phyloP scores from a whole-genome alignment of 1,284 basidiomycete genomes.

The Leccinum fallax region DNA sequence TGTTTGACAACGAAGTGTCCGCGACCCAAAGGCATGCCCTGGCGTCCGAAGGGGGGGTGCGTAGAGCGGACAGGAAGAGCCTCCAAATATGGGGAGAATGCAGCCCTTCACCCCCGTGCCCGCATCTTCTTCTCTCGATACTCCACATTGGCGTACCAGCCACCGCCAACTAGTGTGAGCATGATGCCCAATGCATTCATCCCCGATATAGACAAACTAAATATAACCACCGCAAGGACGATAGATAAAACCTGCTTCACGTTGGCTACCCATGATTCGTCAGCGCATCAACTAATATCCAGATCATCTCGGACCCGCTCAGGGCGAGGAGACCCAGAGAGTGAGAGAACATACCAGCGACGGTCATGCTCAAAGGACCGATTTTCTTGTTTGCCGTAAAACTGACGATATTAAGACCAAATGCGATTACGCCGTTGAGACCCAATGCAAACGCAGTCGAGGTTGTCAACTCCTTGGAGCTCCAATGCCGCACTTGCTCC shows the following conservation, averaged over 20 bases:
- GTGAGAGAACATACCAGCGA: conserved; percentile 61
- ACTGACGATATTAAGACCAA: conserved; percentile 88
- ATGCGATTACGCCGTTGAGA: conserved; percentile 85
- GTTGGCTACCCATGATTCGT: conserved; percentile 56
- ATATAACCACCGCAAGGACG: conserved; percentile 80
- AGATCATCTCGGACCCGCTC: not conserved
- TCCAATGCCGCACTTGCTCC: conserved; percentile 57
- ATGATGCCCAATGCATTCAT: conserved; percentile 81
- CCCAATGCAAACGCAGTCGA: conserved; percentile 58
- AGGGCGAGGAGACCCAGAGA: not conserved
- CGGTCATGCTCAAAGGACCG: conserved; percentile 85
- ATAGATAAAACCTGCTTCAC: conserved; percentile 95
- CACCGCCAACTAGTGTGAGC: conserved; percentile 83
- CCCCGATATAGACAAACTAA: conserved; percentile 78
- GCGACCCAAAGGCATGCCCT: not conserved
- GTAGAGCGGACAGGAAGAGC: not conserved
- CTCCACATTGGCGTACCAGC: conserved; percentile 80
- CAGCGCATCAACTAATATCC: not conserved
- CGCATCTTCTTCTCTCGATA: conserved; percentile 54
- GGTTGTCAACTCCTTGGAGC: conserved; percentile 52
- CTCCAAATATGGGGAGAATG: not conserved
- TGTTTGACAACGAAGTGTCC: not conserved
- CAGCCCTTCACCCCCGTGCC: conserved; percentile 6
- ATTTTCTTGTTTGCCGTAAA: conserved; percentile 91
- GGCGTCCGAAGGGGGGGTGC: not conserved